Conservation (phyloP, 345 rosid species). For the Acer saccharum region DNA sequence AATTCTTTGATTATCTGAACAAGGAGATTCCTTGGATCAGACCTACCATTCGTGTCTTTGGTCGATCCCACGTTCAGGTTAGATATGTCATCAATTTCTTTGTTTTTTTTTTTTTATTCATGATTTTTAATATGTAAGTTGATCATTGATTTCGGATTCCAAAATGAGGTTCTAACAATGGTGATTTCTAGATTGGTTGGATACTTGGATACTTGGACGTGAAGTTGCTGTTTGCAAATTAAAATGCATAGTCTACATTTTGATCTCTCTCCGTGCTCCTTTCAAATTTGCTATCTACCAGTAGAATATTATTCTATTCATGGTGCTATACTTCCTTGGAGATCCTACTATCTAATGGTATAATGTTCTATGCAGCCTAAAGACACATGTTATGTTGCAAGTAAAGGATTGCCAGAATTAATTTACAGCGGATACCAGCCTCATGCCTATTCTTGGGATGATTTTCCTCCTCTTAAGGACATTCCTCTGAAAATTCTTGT, state of each 20-base stretch:
- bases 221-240: background rate
- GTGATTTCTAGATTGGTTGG: background rate
- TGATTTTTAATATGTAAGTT: too few relatives aligned
- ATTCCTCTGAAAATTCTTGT: too few relatives aligned
- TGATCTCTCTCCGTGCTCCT: too few relatives aligned
- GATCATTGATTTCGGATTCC: background rate
- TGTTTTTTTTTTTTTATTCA: background rate
- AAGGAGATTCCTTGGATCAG: conserved; percentile 80
- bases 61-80: conserved; percentile 78
- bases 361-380: background rate
- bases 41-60: conserved; percentile 75
- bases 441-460: conserved; percentile 73
- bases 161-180: background rate
- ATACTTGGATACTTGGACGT: too few relatives aligned
- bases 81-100: background rate
- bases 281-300: background rate
- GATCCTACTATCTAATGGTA: background rate
- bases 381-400: background rate
- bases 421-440: conserved; percentile 78
- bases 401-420: conserved; percentile 30
- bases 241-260: background rate
- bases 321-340: too few relatives aligned
- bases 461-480: conserved; percentile 79
- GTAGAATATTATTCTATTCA: background rate
- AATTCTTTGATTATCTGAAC: conserved; percentile 70